phyloP scores from a whole-genome alignment of 2,329 filamentous ascomycete genomes.

The Diplodia sapinea region DNA sequence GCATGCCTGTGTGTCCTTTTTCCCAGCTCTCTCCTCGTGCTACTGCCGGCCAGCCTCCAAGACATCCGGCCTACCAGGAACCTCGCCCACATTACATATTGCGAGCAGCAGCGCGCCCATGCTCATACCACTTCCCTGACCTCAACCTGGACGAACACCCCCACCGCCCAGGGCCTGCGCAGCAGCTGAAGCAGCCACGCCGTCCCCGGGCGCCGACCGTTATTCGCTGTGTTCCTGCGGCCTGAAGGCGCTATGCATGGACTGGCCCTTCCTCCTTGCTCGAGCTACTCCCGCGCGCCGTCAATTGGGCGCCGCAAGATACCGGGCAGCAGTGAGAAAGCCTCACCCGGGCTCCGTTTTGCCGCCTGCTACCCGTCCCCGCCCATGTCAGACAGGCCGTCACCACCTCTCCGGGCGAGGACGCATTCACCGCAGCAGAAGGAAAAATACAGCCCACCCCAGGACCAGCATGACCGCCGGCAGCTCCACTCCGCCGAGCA shows the following conservation, averaged over 20 bases:
- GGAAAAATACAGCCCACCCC: constrained; percentile 27
- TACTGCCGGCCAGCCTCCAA: constrained; percentile 29
- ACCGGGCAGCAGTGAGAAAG: constrained; percentile 28
- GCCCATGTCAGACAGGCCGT: constrained; percentile 59
- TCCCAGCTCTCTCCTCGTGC: constrained; percentile 29
- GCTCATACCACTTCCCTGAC: constrained; percentile 26
- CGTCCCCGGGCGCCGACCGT: constrained; percentile 19
- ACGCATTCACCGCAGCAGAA: constrained; percentile 31
- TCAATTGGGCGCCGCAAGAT: constrained; percentile 45
- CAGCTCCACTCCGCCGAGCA: constrained; percentile 16
- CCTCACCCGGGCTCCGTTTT: constrained; percentile 22
- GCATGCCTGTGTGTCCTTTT: constrained; percentile 30
- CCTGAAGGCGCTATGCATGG: constrained; percentile 49
- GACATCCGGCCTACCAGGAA: constrained; percentile 29
- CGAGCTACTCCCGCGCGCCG: constrained; percentile 40
- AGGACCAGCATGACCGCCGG: constrained; percentile 30
- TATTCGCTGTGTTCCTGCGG: constrained; percentile 30
- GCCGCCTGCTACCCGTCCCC: constrained; percentile 54
- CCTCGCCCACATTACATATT: constrained; percentile 27
- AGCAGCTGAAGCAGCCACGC: constrained; percentile 27
- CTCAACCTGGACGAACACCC: constrained; percentile 23
- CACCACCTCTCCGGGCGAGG: constrained; percentile 45
- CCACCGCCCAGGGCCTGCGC: constrained; percentile 13
- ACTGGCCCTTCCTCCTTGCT: constrained; percentile 46
- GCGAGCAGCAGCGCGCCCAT: constrained; percentile 19